Base-by-base conservation (phyloP, 768 basidiomycete genomes). In the Leccinum sublutescens region DNA sequence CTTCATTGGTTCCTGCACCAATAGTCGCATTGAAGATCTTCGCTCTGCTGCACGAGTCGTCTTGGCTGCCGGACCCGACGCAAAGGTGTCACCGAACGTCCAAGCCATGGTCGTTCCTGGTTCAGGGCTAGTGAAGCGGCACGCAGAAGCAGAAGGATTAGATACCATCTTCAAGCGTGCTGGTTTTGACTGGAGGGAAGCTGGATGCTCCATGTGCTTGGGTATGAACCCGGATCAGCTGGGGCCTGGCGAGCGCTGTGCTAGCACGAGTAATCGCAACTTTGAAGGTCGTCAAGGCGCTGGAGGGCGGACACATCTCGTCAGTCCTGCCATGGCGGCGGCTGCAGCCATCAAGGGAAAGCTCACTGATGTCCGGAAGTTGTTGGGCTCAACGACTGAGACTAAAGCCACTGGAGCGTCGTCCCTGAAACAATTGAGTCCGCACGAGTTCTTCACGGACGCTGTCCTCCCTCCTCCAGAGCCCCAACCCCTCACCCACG, bases 161-260 rank as follows among this genome's bases (percentile, higher is more conserved):
- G 92, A 95, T 66, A 80, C 80, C 56, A 79, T 95, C 65, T 93
- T 96, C 80, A 91, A 86, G 71, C 87, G 89, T 48, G 93, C 93
- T 36, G 93, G 93, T 33, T 96, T 95, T 68, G 93, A 96, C 68
- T 95, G 93, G 93, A 84, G 93, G 54, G 93, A 96, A 74, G 93
- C 93, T 33, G 93, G 93, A 34, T 96, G 93, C 71, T 96, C 93
- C 15, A 96, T 96, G 93, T 96, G 93, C 76, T 75, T 96, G 64
- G 93, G 93, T 45, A 96, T 96, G 93, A 96, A 96, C 74, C 91
- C 93, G 12, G 93, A 96, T 74, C 91, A 94, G 68, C 78, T 96
- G 52, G 80, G 82, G 17, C 91, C 92, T 2, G 87, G 89, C 14
- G 82, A 88, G 68, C 87, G 93, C 48, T 95, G 93, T 68, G 93